Conservation (phyloP, 192 early-diverging fungal species). For the Dissophora ornata region DNA sequence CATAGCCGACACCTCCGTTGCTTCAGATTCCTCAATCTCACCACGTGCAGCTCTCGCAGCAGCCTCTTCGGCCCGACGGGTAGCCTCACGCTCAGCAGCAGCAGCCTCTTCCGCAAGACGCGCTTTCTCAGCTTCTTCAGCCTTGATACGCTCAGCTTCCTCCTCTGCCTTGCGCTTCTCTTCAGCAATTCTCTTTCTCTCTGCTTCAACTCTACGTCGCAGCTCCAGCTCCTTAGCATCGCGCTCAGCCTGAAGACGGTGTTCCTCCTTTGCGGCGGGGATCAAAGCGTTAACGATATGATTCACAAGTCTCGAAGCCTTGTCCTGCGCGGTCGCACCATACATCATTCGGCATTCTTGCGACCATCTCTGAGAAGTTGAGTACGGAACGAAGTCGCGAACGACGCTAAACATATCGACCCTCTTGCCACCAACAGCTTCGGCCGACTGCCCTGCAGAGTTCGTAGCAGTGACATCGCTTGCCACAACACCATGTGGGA, state of each 20-base stretch:
- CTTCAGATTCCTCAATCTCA: slow-evolving; percentile 34
- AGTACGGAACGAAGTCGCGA: slow-evolving; percentile 75
- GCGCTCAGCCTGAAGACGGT: slow-evolving; percentile 60
- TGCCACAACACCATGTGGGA: slow-evolving; percentile 33
- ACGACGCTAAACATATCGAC: slow-evolving; percentile 65
- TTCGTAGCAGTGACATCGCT: slow-evolving; percentile 46
- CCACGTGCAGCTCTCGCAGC: slow-evolving; percentile 28
- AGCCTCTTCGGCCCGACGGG: slow-evolving; percentile 45
- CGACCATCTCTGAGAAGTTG: slow-evolving; percentile 84
- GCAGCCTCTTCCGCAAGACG: slow-evolving; percentile 41
- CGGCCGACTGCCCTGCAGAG: slow-evolving; percentile 43
- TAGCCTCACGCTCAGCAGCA: slow-evolving; percentile 47
- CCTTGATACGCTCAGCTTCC: slow-evolving; percentile 55
- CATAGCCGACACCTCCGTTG: slow-evolving; percentile 43
- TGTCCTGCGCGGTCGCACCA: slow-evolving; percentile 69
- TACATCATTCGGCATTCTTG: slow-evolving; percentile 89
- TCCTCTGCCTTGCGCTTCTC: slow-evolving; percentile 57
- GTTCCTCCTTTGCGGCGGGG: slow-evolving; percentile 81
- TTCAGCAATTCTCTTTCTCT: slow-evolving; percentile 60
- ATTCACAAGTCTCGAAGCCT: slow-evolving; percentile 68
- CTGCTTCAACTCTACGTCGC: slow-evolving; percentile 67
- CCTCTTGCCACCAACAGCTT: slow-evolving; percentile 15
- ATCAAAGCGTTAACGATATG: slow-evolving; percentile 76
- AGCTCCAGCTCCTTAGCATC: slow-evolving; percentile 66
- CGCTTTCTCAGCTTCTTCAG: slow-evolving; percentile 56